phyloP scores from a whole-genome alignment of 2,329 filamentous ascomycete species.

The Raffaelea arxii region DNA sequence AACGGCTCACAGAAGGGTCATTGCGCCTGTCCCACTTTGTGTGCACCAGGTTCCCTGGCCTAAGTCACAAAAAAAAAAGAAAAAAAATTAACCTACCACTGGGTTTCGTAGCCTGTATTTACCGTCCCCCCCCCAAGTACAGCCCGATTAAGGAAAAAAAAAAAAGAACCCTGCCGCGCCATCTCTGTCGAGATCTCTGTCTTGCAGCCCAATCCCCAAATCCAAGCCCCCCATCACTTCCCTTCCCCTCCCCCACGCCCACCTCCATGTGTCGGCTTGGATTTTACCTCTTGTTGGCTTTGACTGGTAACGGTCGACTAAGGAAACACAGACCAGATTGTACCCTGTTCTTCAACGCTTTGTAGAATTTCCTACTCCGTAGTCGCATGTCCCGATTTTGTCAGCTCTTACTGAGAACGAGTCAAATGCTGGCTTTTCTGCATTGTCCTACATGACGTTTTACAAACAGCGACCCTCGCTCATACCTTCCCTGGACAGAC shows the following conservation, averaged over 20 bases:
- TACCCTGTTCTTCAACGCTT: neutral
- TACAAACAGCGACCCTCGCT: no score
- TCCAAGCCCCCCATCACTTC: neutral
- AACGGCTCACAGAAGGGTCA: neutral
- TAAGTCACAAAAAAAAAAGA: neutral
- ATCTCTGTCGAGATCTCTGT: neutral
- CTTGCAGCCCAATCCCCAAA: neutral
- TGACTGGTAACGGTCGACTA: neutral
- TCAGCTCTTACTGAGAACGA: no score
- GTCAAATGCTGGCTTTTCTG: no score
- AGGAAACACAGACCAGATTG: neutral
- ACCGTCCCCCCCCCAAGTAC: no score
- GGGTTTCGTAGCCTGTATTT: no score
- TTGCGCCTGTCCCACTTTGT: neutral
- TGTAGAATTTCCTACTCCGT: no score
- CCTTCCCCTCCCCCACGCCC: neutral
- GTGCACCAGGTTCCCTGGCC: slow-evolving; percentile 2
- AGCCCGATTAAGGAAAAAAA: no score
- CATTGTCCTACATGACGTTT: no score
- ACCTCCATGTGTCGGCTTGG: neutral
- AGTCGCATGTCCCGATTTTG: no score
- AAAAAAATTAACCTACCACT: no score
- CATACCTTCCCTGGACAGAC: no score
- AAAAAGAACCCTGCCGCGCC: neutral
- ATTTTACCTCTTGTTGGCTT: neutral